Evolutionary conservation across 1,284 basidiomycete species (phyloP).

Genomic region (Tylopilus sp.): DNA sequence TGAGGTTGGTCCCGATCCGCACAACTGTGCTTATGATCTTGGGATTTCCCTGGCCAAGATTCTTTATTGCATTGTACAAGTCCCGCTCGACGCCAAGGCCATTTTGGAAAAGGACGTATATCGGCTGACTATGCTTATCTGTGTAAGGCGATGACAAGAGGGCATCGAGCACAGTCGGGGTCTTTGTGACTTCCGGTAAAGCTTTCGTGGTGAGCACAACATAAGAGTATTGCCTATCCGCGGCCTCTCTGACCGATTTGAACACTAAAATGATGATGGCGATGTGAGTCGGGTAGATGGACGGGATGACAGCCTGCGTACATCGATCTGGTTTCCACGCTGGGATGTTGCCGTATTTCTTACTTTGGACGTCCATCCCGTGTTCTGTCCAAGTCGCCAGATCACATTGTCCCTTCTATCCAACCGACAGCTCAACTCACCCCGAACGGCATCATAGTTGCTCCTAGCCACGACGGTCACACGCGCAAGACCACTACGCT

Average conservation of each 20-base stretch:
- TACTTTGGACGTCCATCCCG: slow-evolving; percentile 56
- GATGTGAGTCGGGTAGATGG: not conserved
- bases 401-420: not conserved
- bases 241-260: slow-evolving; percentile 53
- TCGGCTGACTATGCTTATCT: slow-evolving; percentile 47
- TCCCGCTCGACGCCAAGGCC: slow-evolving; percentile 73
- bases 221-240: slow-evolving; percentile 59
- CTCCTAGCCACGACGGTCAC: slow-evolving; percentile 74
- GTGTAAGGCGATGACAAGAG: slow-evolving; percentile 52
- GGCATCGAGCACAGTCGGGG: slow-evolving; percentile 55
- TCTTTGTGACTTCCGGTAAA: slow-evolving; percentile 63
- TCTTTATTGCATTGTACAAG: slow-evolving; percentile 52
- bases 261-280: slow-evolving; percentile 43
- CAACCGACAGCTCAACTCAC: slow-evolving; percentile 30
- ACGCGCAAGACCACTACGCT: slow-evolving; percentile 56
- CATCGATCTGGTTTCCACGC: slow-evolving; percentile 63
- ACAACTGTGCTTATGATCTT: slow-evolving; percentile 53
- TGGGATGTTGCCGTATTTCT: slow-evolving; percentile 54
- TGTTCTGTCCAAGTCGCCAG: slow-evolving; percentile 32
- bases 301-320: slow-evolving; percentile 31
- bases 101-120: slow-evolving; percentile 73
- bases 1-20: slow-evolving; percentile 51
- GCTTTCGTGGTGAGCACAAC: slow-evolving; percentile 72
- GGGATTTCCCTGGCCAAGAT: slow-evolving; percentile 41
- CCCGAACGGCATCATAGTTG: slow-evolving; percentile 59